Conservation (phyloP, 495 filamentous ascomycete genomes). For the Neurospora sp. region DNA sequence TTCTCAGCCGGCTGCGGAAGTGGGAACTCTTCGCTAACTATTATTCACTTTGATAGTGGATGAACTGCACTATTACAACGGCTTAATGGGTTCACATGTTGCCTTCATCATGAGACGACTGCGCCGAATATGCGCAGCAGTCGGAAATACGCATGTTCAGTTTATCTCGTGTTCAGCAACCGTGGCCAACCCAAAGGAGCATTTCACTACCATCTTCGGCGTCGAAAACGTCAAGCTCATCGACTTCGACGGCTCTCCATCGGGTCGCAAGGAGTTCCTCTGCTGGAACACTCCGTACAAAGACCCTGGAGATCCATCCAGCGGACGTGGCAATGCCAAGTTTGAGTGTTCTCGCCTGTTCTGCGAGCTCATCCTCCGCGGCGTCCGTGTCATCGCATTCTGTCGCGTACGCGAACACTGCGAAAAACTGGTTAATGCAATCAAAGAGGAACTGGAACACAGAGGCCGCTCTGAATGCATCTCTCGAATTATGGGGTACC, state of each 20-base stretch:
- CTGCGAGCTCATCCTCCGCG: constrained; percentile 78
- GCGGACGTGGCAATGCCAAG: constrained; percentile 73
- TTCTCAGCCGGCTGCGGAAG: not conserved
- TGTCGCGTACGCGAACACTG: constrained; percentile 80
- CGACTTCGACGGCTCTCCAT: constrained; percentile 89
- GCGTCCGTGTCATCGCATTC: constrained; percentile 90
- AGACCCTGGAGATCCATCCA: constrained; percentile 77
- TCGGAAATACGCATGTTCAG: constrained; percentile 80
- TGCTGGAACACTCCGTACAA: constrained; percentile 98
- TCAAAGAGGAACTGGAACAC: constrained; percentile 62
- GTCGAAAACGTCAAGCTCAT: constrained; percentile 64
- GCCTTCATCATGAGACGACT: constrained; percentile 91
- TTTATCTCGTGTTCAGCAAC: constrained; percentile 98
- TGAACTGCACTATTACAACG: constrained; percentile 95
- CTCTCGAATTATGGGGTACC: constrained; percentile 84
- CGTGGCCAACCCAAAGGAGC: constrained; percentile 84
- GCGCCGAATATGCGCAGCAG: constrained; percentile 77
- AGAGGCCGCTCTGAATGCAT: constrained; percentile 67
- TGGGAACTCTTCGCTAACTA: not conserved
- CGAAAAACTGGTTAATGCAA: constrained; percentile 72
- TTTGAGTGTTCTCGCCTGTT: constrained; percentile 81
- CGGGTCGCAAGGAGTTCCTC: constrained; percentile 83
- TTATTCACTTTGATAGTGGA: constrained; percentile 35
- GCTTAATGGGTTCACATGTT: constrained; percentile 86
- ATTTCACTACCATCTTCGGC: constrained; percentile 93